Evolutionary conservation across 1,284 basidiomycete genomes (phyloP), one percentile per base, ranked within the genome.

Genomic region (Malassezia yamatoensis): DNA sequence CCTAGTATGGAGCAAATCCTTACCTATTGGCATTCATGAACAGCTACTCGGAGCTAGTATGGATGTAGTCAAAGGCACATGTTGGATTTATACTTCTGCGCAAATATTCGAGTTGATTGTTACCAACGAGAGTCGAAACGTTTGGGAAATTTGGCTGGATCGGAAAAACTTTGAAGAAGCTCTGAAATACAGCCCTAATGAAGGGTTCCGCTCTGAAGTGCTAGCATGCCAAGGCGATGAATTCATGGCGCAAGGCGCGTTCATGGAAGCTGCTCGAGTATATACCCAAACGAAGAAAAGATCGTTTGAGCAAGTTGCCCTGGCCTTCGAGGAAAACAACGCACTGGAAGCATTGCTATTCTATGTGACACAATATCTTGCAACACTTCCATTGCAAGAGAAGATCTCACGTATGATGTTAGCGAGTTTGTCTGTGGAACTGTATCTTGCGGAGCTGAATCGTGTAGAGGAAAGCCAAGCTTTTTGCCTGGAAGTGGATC

Each of bases 391-490:
- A 58, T 88, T 86, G 77, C 82, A 81, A 42, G 89, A 94, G 65
- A 66, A 7, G 15, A 32, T 42, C 3, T 90, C 96, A 75, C 82
- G 94, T 34, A 90, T 93, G 85, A 93, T 98, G 86, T 79, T 99
- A 8, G 90, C 94, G 1, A 96, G 91, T 0, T 99, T 94, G 94
- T 84, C 98, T 7, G 85, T 94, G 32, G 94, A 99, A 76, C 90
- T 98, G 63, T 96, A 91, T 73, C 82, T 99, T 20, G 87, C 85
- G 77, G 96, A 94, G 78, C 90, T 90, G 75, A 93, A 96, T 69
- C 88, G 93, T 62, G 79, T 96, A 46, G 94, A 99, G 72, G 94
- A 98, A 7, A 29, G 7, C 24, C 3, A 29, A 29, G 24, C 24
- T 29, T 29, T 29, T 29, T 29, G 24, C 24, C 24, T 29, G 7